Base-by-base conservation (phyloP, 2,329 filamentous ascomycete species). In the Podosphaera fusca region DNA sequence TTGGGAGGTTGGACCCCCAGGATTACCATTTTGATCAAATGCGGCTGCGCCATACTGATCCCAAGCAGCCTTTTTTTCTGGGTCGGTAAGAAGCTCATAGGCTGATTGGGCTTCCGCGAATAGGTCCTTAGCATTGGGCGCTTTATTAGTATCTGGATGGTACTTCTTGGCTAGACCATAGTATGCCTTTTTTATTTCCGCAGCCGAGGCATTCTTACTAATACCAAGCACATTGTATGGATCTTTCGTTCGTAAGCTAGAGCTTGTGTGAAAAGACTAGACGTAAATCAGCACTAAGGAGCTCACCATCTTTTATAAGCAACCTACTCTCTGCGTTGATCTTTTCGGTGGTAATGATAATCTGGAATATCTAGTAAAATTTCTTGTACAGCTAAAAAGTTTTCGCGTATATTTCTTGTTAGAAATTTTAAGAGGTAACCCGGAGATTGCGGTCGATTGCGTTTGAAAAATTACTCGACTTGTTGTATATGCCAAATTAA, bases 141-240 rank as follows among this genome's bases (percentile, higher is more conserved):
- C 92, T 70, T 96, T 96, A 75, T 96, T 98, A 40, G 92, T 96
- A 69, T 98, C 92, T 7, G 92, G 92, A 66, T 98, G 92, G 68
- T 81, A 98, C 67, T 96, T 98, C 71, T 98, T 98, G 29, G 92
- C 92, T 59, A 96, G 75, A 55, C 89, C 87, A 68, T 98, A 98
- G 74, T 98, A 98, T 2, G 92, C 89, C 70, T 95, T 96, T 69
- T 98, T 98, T 69, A 98, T 96, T 40, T 96, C 90, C 59, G 80
- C 74, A 2, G 87, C 73, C 1, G 86, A 82, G n/a, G 92, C 87
- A 60, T 71, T 77, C 69, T 90, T 94, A 65, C 75, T 75, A 35
- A 98, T 87, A 12, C 92, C 92, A 34, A 98, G 81, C 3, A 85
- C 78, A 62, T 81, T 79, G 70, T 98, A 98, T 0, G 92, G 92